Base-by-base conservation (phyloP, 495 filamentous ascomycete genomes). In the Apiosordaria backusii region DNA sequence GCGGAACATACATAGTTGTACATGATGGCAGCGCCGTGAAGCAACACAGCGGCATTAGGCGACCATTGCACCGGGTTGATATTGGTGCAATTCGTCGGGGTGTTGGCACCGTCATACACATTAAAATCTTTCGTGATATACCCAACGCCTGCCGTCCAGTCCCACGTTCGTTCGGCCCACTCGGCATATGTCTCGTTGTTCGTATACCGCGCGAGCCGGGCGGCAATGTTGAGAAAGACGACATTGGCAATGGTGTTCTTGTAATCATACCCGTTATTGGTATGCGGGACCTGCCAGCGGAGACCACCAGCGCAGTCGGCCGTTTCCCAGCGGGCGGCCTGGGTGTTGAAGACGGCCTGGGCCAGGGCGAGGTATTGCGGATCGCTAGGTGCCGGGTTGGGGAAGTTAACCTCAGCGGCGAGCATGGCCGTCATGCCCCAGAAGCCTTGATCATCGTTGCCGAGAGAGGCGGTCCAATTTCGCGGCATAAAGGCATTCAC, bases 331-430 rank as follows among this genome's bases (percentile, higher is more conserved):
- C 89, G 79, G 61, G 79, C 73, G 2, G 83, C 86, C 71, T 92
- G 90, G 0, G 85, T 86, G 75, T 93, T 92, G 77, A 93, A 94
- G 4, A 88, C 89, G 9, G 87, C 90, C 72, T 94, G 89, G n/a
- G 89, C 91, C 61, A 95, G 82, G 3, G 88, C 89, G 3, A 95
- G 79, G 90, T 91, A 95, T 65, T 87, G 84, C 3, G 90, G 89
- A 65, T 87, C 67, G 55, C 74, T 77, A n/a, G 62, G 50, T 5
- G 83, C 82, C 6, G 86, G 88, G 66, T 90, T 80, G 16, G 82
- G 84, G 67, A 86, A 89, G 54, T 84, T 83, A 63, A 85, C 76
- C 73, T 90, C 88, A 35, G 86, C 86, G 9, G 87, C 88, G 4
- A 87, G 81, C 85, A 90, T 87, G 45, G 86, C 88, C 10, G 88